Evolutionary conservation across 331 rosid species (phyloP).

Genomic region (Acacia pycnantha): DNA sequence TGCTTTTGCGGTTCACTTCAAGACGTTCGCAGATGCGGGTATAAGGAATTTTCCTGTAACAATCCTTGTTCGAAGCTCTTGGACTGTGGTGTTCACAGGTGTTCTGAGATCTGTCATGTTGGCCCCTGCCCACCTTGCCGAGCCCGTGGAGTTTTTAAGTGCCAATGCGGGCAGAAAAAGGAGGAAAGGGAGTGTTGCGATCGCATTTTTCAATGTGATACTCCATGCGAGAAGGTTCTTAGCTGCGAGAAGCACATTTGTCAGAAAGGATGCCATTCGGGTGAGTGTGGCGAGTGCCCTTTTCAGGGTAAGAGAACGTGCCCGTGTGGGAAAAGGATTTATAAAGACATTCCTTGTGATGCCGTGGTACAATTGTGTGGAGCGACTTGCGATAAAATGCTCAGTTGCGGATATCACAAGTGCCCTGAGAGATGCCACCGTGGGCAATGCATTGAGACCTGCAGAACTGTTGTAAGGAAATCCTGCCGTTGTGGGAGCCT

Average conservation of each 20-base stretch:
- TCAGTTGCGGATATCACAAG: constrained; percentile 71
- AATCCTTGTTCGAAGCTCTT: constrained; percentile 53
- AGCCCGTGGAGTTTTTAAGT: constrained; percentile 40
- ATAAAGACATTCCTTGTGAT: constrained; percentile 86
- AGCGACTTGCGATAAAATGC: constrained; percentile 70
- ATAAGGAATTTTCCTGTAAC: constrained; percentile 68
- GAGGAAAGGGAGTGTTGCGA: constrained; percentile 81
- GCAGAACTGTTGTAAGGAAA: constrained; percentile 76
- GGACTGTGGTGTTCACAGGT: constrained; percentile 65
- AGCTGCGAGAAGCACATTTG: constrained; percentile 81
- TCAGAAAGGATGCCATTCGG: constrained; percentile 71
- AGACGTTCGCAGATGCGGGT: constrained; percentile 76
- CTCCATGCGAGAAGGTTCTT: constrained; percentile 59
- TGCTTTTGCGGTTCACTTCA: constrained; percentile 71
- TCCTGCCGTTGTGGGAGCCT: constrained; percentile 86
- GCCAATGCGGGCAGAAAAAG: constrained; percentile 69
- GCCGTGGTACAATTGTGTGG: constrained; percentile 73
- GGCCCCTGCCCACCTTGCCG: constrained; percentile 74
- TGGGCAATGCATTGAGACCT: constrained; percentile 73
- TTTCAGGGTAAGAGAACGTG: constrained; percentile 81
- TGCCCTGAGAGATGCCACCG: constrained; percentile 95
- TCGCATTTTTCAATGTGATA: constrained; percentile 58
- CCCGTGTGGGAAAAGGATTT: constrained; percentile 79
- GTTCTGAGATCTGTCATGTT: constrained; percentile 66
- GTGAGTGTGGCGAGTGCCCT: constrained; percentile 83